Conservation (phyloP, 2,329 filamentous ascomycete species). For the Phaeosphaeriaceae sp. region DNA sequence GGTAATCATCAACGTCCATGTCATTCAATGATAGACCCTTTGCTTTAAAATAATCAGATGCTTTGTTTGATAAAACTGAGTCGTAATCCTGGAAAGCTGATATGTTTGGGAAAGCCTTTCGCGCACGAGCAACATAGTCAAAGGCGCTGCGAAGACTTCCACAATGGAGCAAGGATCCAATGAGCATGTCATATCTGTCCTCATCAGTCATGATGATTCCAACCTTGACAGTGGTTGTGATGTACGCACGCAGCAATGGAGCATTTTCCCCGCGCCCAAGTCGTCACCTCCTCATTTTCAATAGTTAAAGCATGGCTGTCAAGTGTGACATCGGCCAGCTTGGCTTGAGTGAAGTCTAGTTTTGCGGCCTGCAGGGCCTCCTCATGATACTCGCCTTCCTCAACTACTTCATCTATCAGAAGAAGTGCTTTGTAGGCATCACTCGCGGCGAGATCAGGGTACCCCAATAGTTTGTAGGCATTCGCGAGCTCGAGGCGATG, state of each 20-base stretch:
- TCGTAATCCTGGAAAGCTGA: constrained; percentile 63
- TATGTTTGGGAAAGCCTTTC: constrained; percentile 64
- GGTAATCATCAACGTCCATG: constrained; percentile 65
- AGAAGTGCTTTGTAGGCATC: constrained; percentile 93
- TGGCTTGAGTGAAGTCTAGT: constrained; percentile 26
- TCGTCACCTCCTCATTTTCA: constrained; percentile 3
- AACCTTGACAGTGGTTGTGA: not conserved
- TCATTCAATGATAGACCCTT: constrained; percentile 41
- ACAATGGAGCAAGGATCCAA: constrained; percentile 65
- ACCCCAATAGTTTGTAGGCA: constrained; percentile 76
- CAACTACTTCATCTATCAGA: constrained; percentile 78
- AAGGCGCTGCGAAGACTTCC: constrained; percentile 74
- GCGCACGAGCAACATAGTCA: constrained; percentile 70
- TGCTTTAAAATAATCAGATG: constrained; percentile 31
- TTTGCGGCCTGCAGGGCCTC: constrained; percentile 65
- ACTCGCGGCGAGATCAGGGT: constrained; percentile 87
- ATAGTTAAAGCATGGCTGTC: not conserved
- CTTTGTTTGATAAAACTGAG: constrained; percentile 56
- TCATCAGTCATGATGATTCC: constrained; percentile 11
- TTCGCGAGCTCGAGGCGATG: constrained; percentile 69
- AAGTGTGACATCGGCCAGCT: constrained; percentile 13
- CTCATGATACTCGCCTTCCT: constrained; percentile 84
- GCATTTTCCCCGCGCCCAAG: constrained; percentile 31
- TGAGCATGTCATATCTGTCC: constrained; percentile 42
- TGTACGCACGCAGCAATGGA: constrained; percentile 40